A percentile compares a stretch with the other conserved stretches of the same genome.
Evolutionary conservation across 768 basidiomycete species (phyloP).

Genomic region (Russula earlei): DNA sequence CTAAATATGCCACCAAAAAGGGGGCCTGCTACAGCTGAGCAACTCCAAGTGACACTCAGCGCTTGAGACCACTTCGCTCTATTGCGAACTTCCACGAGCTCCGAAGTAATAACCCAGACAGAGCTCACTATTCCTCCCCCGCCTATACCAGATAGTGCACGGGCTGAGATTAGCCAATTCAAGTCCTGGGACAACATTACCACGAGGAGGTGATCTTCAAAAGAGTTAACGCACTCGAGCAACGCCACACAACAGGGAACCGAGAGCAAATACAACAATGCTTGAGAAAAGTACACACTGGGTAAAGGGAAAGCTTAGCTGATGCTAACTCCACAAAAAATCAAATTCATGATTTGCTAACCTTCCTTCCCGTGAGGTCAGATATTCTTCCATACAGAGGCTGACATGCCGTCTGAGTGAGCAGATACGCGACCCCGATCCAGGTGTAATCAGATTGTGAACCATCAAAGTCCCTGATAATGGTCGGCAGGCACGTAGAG

Average conservation of each 20-base stretch:
- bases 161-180: constrained; percentile 56
- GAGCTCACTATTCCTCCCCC: constrained; percentile 80
- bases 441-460: constrained; percentile 71
- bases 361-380: constrained; percentile 74
- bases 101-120: constrained; percentile 81
- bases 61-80: constrained; percentile 82
- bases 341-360: constrained; percentile 27
- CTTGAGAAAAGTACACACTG: constrained; percentile 65
- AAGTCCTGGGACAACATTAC: constrained; percentile 33
- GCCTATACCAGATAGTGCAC: constrained; percentile 66
- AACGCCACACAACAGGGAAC: constrained; percentile 71
- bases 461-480: constrained; percentile 57
- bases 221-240: constrained; percentile 44
- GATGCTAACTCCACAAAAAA: not conserved
- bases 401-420: constrained; percentile 80
- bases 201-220: constrained; percentile 9
- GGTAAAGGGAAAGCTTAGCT: constrained; percentile 10
- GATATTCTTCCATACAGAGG: constrained; percentile 75
- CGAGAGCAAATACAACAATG: constrained; percentile 64
- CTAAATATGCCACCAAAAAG: constrained; percentile 79
- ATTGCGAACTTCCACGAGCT: constrained; percentile 61
- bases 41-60: constrained; percentile 77
- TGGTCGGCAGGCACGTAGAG: constrained; percentile 77
- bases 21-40: constrained; percentile 77
- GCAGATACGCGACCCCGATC: constrained; percentile 79